Percentiles rank a stretch among this genome's conserved stretches.
These are phyloP conservation scores for Boletus fagicola DNA, from an alignment of 768 basidiomycete species.

Conservation along the genomic window DNA sequence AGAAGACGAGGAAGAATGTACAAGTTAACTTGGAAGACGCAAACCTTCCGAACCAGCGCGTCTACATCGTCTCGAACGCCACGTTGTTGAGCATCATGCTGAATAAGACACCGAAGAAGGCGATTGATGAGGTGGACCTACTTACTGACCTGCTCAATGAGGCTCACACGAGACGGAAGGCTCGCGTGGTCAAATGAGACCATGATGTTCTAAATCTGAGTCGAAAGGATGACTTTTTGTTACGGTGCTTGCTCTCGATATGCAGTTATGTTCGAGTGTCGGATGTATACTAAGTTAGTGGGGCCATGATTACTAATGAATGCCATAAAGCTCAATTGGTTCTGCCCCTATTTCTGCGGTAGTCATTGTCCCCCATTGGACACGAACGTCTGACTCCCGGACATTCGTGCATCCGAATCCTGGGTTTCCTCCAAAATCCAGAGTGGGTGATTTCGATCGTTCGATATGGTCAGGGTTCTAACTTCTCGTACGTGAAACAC, in stretches of 20 bases:
- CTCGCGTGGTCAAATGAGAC: background rate
- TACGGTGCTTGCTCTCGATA: background rate
- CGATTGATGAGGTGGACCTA: conserved; percentile 26
- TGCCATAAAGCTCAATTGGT: too few species aligned
- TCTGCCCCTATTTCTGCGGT: too few species aligned
- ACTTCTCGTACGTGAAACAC: too few species aligned
- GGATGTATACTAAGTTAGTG: too few species aligned
- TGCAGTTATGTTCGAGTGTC: background rate
- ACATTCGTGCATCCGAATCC: too few species aligned
- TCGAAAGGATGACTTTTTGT: background rate
- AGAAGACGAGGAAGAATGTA: conserved; percentile 18
- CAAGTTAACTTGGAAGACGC: conserved; percentile 20
- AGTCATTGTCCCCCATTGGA: too few species aligned
- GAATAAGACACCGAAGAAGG: conserved; percentile 15
- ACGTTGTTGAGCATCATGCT: conserved; percentile 21
- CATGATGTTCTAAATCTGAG: background rate
- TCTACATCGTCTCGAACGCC: conserved; percentile 27
- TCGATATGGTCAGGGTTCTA: too few species aligned
- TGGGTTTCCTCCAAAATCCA: too few species aligned
- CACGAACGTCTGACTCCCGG: too few species aligned
- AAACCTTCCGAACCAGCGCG: conserved; percentile 24
- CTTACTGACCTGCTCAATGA: conserved; percentile 17
- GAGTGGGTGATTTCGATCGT: too few species aligned
- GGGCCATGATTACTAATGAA: too few species aligned
- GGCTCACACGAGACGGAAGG: conserved; percentile 9